Conservation (phyloP, 1,139 yeast species). For the Blastobotrys ciferrii region DNA sequence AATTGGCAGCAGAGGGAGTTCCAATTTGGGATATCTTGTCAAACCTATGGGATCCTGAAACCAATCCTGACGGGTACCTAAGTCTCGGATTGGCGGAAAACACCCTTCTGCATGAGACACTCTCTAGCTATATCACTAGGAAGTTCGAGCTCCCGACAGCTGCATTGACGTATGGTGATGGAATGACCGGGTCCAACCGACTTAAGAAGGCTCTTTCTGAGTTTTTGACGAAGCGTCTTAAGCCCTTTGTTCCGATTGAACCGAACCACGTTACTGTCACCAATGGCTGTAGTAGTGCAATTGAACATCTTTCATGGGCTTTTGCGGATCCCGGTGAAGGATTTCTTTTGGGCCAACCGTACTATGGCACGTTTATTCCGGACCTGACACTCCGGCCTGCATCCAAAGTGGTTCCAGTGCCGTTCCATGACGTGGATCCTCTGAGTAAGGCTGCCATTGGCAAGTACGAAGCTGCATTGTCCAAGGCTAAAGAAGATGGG, state of each 20-base stretch:
- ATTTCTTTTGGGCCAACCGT: background rate
- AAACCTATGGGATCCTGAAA: background rate
- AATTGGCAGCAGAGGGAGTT: background rate
- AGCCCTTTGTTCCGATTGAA: background rate
- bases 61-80: background rate
- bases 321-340: background rate
- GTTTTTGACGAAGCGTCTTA: background rate
- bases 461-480: background rate
- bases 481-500: background rate
- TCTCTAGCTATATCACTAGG: background rate
- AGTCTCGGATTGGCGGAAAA: background rate
- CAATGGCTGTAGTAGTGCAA: background rate
- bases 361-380: background rate
- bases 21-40: background rate
- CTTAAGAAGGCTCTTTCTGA: background rate
- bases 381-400: background rate
- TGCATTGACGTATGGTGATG: background rate
- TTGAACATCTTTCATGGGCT: background rate
- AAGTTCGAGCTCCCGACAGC: background rate
- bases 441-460: background rate
- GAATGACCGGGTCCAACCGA: background rate
- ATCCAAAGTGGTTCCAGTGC: constrained; percentile 14
- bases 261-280: background rate
- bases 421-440: background rate
- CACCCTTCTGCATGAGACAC: background rate